These are phyloP conservation scores for Raphanus sativus DNA, from an alignment of 345 rosid genomes.

Conservation along the genomic window DNA sequence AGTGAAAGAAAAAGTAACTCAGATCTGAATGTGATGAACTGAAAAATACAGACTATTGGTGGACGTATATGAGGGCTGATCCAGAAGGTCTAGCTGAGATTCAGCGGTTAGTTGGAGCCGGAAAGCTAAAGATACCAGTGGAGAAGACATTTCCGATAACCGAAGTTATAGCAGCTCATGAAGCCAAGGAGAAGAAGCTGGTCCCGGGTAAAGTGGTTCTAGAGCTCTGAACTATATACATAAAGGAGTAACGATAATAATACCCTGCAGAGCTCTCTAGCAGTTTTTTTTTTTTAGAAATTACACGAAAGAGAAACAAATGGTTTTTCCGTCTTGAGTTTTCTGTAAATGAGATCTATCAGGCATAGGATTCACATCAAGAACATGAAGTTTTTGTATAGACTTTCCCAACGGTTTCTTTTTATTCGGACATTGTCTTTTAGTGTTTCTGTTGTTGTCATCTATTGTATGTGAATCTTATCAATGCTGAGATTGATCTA, in stretches of 20 bases:
- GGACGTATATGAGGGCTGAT: constrained; percentile 93
- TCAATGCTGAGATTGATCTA: neutral
- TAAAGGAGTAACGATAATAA: constrained; percentile 26
- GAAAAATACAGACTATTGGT: constrained; percentile 61
- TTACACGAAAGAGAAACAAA: constrained; percentile 33
- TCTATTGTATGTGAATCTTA: neutral
- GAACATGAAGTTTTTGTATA: constrained; percentile 31
- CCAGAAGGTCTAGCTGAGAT: constrained; percentile 80
- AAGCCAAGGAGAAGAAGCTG: constrained; percentile 69
- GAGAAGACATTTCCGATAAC: constrained; percentile 77
- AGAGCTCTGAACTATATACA: constrained; percentile 46
- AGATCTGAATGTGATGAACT: constrained; percentile 10
- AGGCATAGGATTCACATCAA: constrained; percentile 31
- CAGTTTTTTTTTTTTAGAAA: constrained; percentile 25
- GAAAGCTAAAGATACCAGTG: constrained; percentile 75
- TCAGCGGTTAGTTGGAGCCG: constrained; percentile 64
- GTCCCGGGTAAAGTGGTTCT: constrained; percentile 86
- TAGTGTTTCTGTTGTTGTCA: neutral
- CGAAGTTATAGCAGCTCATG: constrained; percentile 81
- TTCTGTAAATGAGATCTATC: constrained; percentile 37
- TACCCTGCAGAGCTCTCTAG: constrained; percentile 21
- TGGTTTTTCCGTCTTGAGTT: constrained; percentile 28
- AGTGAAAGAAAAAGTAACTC: neutral
- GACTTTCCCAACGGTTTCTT: constrained; percentile 23
- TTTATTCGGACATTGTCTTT: constrained; percentile 1